Evolutionary conservation across 108 stramenopile genomes (phyloP), one percentile per base, ranked within the genome.

Genomic region (Nitzschia sp.): DNA sequence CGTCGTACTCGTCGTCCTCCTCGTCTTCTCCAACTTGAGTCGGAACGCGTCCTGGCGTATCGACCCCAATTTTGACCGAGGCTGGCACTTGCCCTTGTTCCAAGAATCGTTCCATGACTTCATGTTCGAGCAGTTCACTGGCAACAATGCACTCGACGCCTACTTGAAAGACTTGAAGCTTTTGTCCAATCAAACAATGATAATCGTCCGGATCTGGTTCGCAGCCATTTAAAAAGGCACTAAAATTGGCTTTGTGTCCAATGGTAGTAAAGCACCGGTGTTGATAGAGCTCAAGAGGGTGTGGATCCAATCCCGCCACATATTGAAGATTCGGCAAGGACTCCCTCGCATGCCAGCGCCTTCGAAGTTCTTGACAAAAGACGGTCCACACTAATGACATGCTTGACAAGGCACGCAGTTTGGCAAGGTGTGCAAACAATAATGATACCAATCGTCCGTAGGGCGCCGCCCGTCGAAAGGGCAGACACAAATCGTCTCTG

Each of bases 161-260:
- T 35, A 94, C 61, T 60, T 94, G 89, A 59, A 89, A 89, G 3
- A 91, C 85, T 61, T 94, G 87, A n/a, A 95, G 68, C 54, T 90
- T 95, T 70, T 95, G 93, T 51, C 88, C 86, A 64, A 95, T 88
- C 36, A 92, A 68, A 36, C 93, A 95, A 63, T 89, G 66, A 45
- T 75, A 63, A 27, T 86, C 82, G 55, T 85, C 87, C 18, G 93
- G 90, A 57, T 92, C 85, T n/a, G 86, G 85, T 71, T 80, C 79
- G 17, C 68, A 48, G 48, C 82, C 67, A 54, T 79, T 64, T 27
- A 79, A 55, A 58, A 75, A 83, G 9, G 76, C 78, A 42, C 13
- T 42, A 51, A 64, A 54, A 25, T 80, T 57, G 9, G 88, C 88
- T 33, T 60, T 64, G 8, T 57, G 64, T 53, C 70, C 78, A 15